A percentile compares a stretch with the other conserved stretches of the same genome.
These are phyloP conservation scores for Maudiozyma turicensis DNA, from an alignment of 805 yeast species.

Conservation along the genomic window DNA sequence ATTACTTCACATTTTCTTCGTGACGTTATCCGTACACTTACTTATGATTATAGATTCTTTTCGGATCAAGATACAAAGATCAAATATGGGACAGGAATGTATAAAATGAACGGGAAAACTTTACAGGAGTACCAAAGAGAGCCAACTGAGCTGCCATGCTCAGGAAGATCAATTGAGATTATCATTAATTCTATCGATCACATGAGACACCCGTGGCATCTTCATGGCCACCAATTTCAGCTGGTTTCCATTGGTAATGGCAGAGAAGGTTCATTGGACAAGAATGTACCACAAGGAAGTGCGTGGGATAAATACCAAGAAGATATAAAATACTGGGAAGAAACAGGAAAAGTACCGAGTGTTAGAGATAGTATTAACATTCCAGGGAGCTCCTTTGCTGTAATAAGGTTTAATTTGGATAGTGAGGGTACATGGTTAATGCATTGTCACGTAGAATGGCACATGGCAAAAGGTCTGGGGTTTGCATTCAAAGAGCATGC, in stretches of 20 bases:
- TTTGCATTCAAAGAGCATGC: constrained; percentile 29
- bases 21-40: constrained; percentile 8
- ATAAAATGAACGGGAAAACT: constrained; percentile 42
- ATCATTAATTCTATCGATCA: constrained; percentile 59
- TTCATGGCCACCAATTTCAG: constrained; percentile 53
- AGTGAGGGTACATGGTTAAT: constrained; percentile 75
- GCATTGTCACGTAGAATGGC: constrained; percentile 75
- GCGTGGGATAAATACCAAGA: constrained; percentile 32
- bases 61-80: constrained; percentile 22
- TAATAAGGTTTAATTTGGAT: constrained; percentile 48
- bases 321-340: constrained; percentile 17
- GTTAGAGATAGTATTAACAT: constrained; percentile 55
- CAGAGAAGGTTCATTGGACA: constrained; percentile 33
- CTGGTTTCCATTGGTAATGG: constrained; percentile 36
- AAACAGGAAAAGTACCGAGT: constrained; percentile 37
- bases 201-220: constrained; percentile 56
- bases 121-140: constrained; percentile 45
- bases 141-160: constrained; percentile 25
- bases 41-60: constrained; percentile 40
- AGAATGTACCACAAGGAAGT: constrained; percentile 27
- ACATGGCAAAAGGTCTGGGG: constrained; percentile 54
- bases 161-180: constrained; percentile 45
- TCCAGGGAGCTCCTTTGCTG: constrained; percentile 49
- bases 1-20: not conserved
- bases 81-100: constrained; percentile 38